Evolutionary conservation across 805 yeast species (phyloP).

Genomic region (Zygoascus tannicola): DNA sequence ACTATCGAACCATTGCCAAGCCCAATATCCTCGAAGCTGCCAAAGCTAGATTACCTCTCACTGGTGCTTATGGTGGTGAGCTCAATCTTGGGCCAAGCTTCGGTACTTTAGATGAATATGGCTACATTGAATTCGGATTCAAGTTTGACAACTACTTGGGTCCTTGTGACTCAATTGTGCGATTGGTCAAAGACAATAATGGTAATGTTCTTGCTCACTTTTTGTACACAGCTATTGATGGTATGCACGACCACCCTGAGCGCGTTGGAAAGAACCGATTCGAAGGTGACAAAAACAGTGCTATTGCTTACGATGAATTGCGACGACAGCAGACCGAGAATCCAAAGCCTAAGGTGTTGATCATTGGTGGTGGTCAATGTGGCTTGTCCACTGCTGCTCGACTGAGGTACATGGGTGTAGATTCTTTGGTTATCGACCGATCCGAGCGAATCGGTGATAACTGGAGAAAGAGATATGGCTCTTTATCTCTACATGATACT

Average conservation of each 20-base stretch:
- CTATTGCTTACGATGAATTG: conserved; percentile 9
- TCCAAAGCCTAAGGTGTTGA: conserved; percentile 34
- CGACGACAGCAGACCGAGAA: conserved; percentile 6
- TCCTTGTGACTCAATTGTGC: conserved; percentile 8
- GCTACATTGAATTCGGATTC: conserved; percentile 9
- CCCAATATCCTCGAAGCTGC: conserved; percentile 17
- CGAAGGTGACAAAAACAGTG: conserved; percentile 10
- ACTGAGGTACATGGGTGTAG: conserved; percentile 34
- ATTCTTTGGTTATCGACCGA: conserved; percentile 33
- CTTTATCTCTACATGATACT: conserved; percentile 39
- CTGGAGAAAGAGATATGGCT: conserved; percentile 39
- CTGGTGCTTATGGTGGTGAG: neutral
- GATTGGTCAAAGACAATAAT: conserved; percentile 8
- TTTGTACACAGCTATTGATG: conserved; percentile 14
- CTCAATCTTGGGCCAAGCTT: conserved; percentile 15
- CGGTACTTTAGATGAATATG: neutral
- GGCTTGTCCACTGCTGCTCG: conserved; percentile 38
- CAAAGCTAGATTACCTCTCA: neutral
- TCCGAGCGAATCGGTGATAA: conserved; percentile 36
- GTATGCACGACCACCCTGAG: conserved; percentile 10
- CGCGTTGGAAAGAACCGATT: conserved; percentile 9
- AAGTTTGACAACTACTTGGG: conserved; percentile 13
- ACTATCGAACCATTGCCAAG: conserved; percentile 16
- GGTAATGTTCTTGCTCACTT: conserved; percentile 10
- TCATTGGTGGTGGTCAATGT: conserved; percentile 42